Conservation (phyloP, 2,329 filamentous ascomycete species). For the Beauveria scarabaeidicola region DNA sequence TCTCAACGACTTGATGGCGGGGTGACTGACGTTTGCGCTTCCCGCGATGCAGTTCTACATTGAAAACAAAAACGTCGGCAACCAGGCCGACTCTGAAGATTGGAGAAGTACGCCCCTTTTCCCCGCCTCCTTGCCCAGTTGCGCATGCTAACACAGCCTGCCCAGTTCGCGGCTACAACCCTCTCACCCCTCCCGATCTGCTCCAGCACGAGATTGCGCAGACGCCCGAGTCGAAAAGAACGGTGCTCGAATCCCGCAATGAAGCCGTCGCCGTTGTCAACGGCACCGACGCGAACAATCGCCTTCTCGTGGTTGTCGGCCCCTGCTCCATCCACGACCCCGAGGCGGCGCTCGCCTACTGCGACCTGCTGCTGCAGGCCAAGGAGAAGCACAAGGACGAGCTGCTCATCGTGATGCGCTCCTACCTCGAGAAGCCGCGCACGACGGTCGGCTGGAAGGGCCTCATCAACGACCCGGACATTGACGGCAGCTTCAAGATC, state of each 20-base stretch:
- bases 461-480: slow-evolving; percentile 97
- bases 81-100: slow-evolving; percentile 65
- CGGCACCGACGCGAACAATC: slow-evolving; percentile 63
- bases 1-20: slow-evolving; percentile 10
- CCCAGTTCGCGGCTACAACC: slow-evolving; percentile 77
- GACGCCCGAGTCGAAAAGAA: slow-evolving; percentile 46
- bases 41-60: slow-evolving; percentile 53
- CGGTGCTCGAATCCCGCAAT: slow-evolving; percentile 62
- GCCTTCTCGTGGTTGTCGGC: slow-evolving; percentile 87
- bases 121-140: too few relatives aligned
- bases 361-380: slow-evolving; percentile 67
- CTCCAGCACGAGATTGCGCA: slow-evolving; percentile 81
- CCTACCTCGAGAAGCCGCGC: slow-evolving; percentile 96
- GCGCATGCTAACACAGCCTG: slow-evolving; percentile 18
- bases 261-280: slow-evolving; percentile 68
- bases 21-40: slow-evolving; percentile 21
- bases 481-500: slow-evolving; percentile 95
- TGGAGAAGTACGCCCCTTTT: slow-evolving; percentile 62
- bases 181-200: slow-evolving; percentile 79
- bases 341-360: slow-evolving; percentile 72
- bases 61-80: slow-evolving; percentile 70
- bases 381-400: slow-evolving; percentile 75
- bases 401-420: slow-evolving; percentile 90
- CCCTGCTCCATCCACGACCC: slow-evolving; percentile 98
- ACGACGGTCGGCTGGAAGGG: slow-evolving; percentile 99